A percentile compares a stretch with the other conserved stretches of the same genome.
Evolutionary conservation across 176 grass and related monocot species (phyloP).

Genomic region (Tillandsia leiboldiana): DNA sequence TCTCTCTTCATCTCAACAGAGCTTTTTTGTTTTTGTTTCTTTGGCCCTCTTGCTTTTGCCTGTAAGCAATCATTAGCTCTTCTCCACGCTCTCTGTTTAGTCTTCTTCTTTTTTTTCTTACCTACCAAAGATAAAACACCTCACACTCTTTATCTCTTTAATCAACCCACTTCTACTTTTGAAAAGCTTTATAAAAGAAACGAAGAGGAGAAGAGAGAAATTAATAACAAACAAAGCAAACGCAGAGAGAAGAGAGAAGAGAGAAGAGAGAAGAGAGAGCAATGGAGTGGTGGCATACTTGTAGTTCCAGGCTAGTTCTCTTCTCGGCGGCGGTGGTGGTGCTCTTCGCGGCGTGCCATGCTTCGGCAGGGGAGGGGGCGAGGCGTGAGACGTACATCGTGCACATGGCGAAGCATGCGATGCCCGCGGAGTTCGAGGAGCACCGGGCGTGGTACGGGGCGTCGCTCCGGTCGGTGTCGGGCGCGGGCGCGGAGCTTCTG

Average conservation of each 20-base stretch:
- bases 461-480: constrained; percentile 54
- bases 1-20: neutral
- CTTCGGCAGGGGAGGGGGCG: neutral
- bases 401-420: constrained; percentile 75
- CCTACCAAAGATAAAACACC: neutral
- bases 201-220: too few relatives aligned
- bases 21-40: neutral
- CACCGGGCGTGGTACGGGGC: constrained; percentile 84
- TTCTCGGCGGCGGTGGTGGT: neutral
- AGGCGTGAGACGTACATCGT: constrained; percentile 60
- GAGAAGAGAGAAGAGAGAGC: too few relatives aligned
- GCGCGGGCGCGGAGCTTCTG: constrained; percentile 37
- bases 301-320: neutral
- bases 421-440: constrained; percentile 47
- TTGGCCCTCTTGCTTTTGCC: neutral
- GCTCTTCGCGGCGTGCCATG: neutral
- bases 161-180: constrained; percentile 8
- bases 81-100: constrained; percentile 21
- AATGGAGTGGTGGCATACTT: neutral
- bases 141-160: neutral
- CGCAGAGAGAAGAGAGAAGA: too few relatives aligned
- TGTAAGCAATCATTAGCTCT: constrained; percentile 32
- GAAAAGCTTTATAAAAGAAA: constrained; percentile 2
- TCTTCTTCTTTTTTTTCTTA: constrained; percentile 15
- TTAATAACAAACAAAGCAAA: too few relatives aligned